Conservation (phyloP, 169 alveolate species). For the Theileria orientalis region DNA sequence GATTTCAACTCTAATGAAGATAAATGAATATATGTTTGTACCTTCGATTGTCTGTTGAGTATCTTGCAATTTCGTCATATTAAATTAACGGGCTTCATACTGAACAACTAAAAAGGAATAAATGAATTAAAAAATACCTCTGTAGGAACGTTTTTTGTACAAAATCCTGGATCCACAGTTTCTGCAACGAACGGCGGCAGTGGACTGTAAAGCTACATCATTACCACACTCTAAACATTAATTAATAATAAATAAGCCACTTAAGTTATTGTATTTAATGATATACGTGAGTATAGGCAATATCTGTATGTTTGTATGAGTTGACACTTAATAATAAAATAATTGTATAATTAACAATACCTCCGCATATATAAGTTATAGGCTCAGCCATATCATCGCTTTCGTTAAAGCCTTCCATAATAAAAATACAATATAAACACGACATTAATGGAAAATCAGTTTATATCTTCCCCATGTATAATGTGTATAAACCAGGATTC, state of each 20-base stretch:
- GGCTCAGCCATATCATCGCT: constrained; percentile 53
- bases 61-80: constrained; percentile 53
- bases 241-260: background rate
- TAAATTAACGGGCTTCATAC: constrained; percentile 60
- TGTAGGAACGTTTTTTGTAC: constrained; percentile 79
- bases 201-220: constrained; percentile 80
- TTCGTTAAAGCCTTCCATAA: constrained; percentile 19
- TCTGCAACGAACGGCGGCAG: constrained; percentile 82
- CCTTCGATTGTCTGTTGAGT: constrained; percentile 40
- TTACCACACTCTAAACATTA: constrained; percentile 78
- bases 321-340: background rate
- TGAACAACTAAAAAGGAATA: constrained; percentile 39
- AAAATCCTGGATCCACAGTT: constrained; percentile 83
- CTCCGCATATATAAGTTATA: constrained; percentile 62
- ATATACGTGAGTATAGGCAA: no score
- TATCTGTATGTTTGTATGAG: no score
- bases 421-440: background rate
- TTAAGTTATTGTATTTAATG: background rate
- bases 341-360: constrained; percentile 6
- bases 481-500: constrained; percentile 4
- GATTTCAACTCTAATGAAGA: constrained; percentile 17
- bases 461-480: constrained; percentile 1
- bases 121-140: constrained; percentile 47
- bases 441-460: background rate
- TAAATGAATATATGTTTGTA: background rate